Base-by-base conservation (phyloP, 1,284 basidiomycete genomes). In the Dichomitus squalens region DNA sequence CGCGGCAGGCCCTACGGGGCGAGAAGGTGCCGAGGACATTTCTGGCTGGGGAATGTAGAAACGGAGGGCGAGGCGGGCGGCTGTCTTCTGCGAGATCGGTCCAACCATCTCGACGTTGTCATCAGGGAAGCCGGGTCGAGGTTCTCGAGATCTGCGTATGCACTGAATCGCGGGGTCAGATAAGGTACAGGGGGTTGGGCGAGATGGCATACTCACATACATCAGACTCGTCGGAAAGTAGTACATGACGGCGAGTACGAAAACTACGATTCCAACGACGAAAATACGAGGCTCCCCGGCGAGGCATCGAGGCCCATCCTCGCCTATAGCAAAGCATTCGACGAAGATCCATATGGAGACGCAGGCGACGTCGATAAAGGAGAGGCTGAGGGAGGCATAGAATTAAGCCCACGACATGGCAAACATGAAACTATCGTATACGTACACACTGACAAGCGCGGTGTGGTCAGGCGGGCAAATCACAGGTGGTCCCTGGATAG, bases 31-130 rank as follows among this genome's bases (percentile, higher is more conserved):
- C 4, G 35, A 49, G 1, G 62, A 57, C 6, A n/a, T n/a, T n/a
- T n/a, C n/a, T n/a, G 88, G 86, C 0, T 87, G 81, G 2, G 88
- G 88, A 40, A 92, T 91, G 70, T 91, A 92, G 57, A 88, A 80
- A 34, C 90, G 88, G 21, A 92, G 77, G 1, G 90, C 89, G 49
- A 92, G 90, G 46, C 78, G 79, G 51, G 90, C 87, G 25, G 91
- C 88, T 4, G 85, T 73, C 9, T 79, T 72, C 60, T 81, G 83
- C 1, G 87, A 74, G n/a, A 92, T 73, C 65, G 89, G 89, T 5
- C 82, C 84, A 36, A 5, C 29, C 29, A 91, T 81, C 56, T 49
- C 11, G 11, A 53, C 52, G 7, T 38, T 44, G 14, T 40, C 31
- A 16, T 48, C 36, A 9, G 49, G 40, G 6, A 49, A 34, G 88